phyloP scores from a whole-genome alignment of 2,329 filamentous ascomycete genomes.

The Torrubiella hemipterigena region DNA sequence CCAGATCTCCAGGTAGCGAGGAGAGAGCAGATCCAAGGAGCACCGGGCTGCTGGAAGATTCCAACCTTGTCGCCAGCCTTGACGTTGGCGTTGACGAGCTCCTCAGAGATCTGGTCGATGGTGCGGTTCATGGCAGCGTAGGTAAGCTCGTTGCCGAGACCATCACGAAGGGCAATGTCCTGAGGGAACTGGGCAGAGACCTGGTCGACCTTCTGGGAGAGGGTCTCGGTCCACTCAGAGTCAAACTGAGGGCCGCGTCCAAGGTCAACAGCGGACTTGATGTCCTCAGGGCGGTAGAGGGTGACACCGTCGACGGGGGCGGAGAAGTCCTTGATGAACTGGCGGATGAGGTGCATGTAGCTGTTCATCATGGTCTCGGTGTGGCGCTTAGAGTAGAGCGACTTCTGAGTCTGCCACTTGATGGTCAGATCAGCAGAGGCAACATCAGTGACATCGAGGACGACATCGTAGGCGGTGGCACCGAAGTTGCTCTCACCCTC shows the following conservation, averaged over 20 bases:
- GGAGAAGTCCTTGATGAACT: slow-evolving; percentile 10
- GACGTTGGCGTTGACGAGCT: slow-evolving; percentile 2
- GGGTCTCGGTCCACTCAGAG: background rate
- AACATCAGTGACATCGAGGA: slow-evolving; percentile 10
- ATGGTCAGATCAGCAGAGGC: slow-evolving; percentile 5
- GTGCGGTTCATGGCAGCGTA: background rate
- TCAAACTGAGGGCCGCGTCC: background rate
- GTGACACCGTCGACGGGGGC: slow-evolving; percentile 14
- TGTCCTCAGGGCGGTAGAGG: slow-evolving; percentile 4
- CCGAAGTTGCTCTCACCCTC: slow-evolving; percentile 10
- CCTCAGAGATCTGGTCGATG: background rate
- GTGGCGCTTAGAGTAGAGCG: slow-evolving; percentile 9
- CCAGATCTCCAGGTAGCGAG: slow-evolving; percentile 28
- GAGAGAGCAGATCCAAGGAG: slow-evolving; percentile 24
- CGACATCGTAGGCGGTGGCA: slow-evolving; percentile 13
- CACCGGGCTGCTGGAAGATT: slow-evolving; percentile 9
- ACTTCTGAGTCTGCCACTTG: slow-evolving; percentile 8
- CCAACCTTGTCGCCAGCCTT: slow-evolving; percentile 9
- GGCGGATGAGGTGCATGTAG: slow-evolving; percentile 8
- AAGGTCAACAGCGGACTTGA: background rate
- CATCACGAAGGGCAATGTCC: background rate
- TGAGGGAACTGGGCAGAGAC: background rate
- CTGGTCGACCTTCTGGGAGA: background rate
- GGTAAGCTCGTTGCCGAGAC: background rate
- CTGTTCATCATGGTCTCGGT: slow-evolving; percentile 7